Conservation (phyloP, 441 rosid genomes). For the Geranium incanum region DNA sequence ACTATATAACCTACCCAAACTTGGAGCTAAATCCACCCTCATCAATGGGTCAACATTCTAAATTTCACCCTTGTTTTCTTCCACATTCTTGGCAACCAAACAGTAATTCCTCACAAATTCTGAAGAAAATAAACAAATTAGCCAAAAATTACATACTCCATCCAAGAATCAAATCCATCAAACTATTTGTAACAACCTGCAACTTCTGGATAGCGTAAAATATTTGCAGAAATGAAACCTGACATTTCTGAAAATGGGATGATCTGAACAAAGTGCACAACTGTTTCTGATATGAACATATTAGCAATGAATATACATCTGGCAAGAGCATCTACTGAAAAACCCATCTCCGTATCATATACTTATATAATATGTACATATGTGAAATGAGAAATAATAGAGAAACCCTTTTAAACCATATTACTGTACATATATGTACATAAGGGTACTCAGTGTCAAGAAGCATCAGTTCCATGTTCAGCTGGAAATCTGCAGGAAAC, state of each 20-base stretch:
- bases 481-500: slow-evolving; percentile 15
- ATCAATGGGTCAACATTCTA: not conserved
- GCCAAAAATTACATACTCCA: not conserved
- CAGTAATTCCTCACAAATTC: not conserved
- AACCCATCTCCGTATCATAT: not conserved
- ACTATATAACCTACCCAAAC: no score
- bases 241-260: no score
- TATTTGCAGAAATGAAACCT: not conserved
- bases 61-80: not conserved
- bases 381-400: not conserved
- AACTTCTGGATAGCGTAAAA: not conserved
- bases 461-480: not conserved
- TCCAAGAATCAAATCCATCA: no score
- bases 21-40: not conserved
- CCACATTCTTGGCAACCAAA: slow-evolving; percentile 2
- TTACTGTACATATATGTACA: slow-evolving; percentile 26
- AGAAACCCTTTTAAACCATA: slow-evolving; percentile 13
- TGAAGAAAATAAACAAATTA: not conserved
- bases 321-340: slow-evolving; percentile 24
- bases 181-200: not conserved
- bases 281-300: not conserved
- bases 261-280: no score
- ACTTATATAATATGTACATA: not conserved
- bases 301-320: not conserved
- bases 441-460: slow-evolving; percentile 14